Percentiles rank a stretch among this genome's conserved stretches.
Conservation (phyloP, 306 rosid species). For the Sicyos edulis region DNA sequence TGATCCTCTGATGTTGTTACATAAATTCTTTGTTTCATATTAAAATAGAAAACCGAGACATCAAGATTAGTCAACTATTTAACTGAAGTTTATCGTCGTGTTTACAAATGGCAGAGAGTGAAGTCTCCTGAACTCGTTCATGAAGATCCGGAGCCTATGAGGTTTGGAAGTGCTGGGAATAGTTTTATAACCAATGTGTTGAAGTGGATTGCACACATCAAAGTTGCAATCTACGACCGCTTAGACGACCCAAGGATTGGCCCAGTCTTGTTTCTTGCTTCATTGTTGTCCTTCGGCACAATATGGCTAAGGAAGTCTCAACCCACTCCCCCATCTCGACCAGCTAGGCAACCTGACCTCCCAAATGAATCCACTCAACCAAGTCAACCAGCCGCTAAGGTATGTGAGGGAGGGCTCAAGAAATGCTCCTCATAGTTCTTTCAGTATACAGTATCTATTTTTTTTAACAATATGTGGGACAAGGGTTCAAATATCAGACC, state of each 20-base stretch:
- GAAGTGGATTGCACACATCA: slow-evolving; percentile 30
- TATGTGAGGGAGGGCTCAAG: slow-evolving; percentile 27
- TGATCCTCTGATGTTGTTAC: neutral
- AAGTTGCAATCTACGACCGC: slow-evolving; percentile 38
- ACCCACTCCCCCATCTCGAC: slow-evolving; percentile 29
- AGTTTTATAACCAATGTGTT: slow-evolving; percentile 35
- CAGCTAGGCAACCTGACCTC: slow-evolving; percentile 1
- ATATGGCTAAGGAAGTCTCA: slow-evolving; percentile 73
- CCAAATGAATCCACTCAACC: slow-evolving; percentile 27
- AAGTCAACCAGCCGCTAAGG: slow-evolving; percentile 42
- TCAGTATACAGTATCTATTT: neutral
- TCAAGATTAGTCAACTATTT: neutral
- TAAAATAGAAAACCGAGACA: neutral
- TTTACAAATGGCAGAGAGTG: slow-evolving; percentile 44
- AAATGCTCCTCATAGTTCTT: neutral
- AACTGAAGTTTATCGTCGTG: neutral
- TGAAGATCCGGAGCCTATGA: slow-evolving; percentile 57
- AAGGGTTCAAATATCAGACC: too few relatives aligned
- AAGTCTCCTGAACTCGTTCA: slow-evolving; percentile 65
- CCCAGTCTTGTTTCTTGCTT: slow-evolving; percentile 70
- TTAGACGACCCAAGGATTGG: slow-evolving; percentile 80
- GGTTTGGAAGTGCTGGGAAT: slow-evolving; percentile 46
- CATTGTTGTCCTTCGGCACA: slow-evolving; percentile 62
- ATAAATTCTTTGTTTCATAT: neutral
- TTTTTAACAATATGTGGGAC: too few relatives aligned